Evolutionary conservation across 176 grass and related monocot species (phyloP).

Genomic region (Paspalum vaginatum): DNA sequence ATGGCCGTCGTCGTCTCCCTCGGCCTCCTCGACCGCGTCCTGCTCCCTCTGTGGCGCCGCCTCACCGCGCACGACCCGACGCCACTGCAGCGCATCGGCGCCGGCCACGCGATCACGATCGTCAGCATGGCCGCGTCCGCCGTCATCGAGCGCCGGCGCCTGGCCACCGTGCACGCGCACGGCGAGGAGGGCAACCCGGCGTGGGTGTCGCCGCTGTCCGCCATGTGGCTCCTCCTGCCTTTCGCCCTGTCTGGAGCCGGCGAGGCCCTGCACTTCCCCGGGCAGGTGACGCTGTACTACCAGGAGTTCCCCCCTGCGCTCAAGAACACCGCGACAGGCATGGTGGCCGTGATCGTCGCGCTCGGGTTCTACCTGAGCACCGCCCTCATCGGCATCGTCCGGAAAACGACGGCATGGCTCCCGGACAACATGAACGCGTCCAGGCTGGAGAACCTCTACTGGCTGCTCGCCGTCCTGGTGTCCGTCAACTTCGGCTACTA

Average conservation of each 20-base stretch:
- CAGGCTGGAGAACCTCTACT: slow-evolving; percentile 66
- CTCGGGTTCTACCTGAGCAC: slow-evolving; percentile 85
- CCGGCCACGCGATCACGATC: slow-evolving; percentile 54
- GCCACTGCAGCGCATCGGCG: slow-evolving; percentile 60
- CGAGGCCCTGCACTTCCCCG: slow-evolving; percentile 68
- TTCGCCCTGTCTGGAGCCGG: slow-evolving; percentile 51
- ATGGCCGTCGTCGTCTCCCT: slow-evolving; percentile 41
- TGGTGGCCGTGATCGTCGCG: slow-evolving; percentile 56
- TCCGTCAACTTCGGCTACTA: slow-evolving; percentile 72
- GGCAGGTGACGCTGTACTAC: slow-evolving; percentile 70
- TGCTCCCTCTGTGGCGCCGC: slow-evolving; percentile 54
- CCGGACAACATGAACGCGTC: slow-evolving; percentile 81
- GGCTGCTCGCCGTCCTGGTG: slow-evolving; percentile 54
- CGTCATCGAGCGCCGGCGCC: slow-evolving; percentile 49
- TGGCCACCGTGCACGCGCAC: slow-evolving; percentile 41
- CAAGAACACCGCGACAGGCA: slow-evolving; percentile 71
- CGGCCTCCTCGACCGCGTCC: slow-evolving; percentile 54
- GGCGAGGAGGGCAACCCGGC: slow-evolving; percentile 27
- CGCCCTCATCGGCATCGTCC: slow-evolving; percentile 49
- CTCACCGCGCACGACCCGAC: slow-evolving; percentile 44
- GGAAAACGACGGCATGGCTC: slow-evolving; percentile 61
- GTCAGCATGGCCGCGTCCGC: slow-evolving; percentile 59
- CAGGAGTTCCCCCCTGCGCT: slow-evolving; percentile 72
- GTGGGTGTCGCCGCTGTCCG: slow-evolving; percentile 73
- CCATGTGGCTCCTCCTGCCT: slow-evolving; percentile 70